Base-by-base conservation (phyloP, 306 rosid species). In the Potentilla sterilis region DNA sequence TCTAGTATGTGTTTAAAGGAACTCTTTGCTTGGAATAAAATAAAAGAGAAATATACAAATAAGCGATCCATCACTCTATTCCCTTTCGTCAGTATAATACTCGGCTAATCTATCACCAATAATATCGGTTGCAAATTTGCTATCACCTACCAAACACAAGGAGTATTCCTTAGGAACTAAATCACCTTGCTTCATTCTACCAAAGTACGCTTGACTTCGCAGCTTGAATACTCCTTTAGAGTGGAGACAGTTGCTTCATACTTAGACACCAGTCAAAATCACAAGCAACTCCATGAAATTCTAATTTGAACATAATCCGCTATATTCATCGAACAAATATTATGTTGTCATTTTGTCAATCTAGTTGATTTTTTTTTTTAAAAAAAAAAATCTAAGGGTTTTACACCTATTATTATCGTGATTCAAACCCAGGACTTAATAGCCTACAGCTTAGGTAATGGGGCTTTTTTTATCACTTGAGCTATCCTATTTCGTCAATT, bases 81-180 rank as follows among this genome's bases (percentile, higher is more conserved):
- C 66, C 37, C 4, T 28, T 1, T 1, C 5, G 40, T 59, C 66
- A 12, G 38, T 59, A 59, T 37, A 32, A 14, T 54, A 21, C 66
- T 57, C 61, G 1, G 38, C 40, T 40, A 54, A 57, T 72, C 38
- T 52, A 55, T 72, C 67, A 57, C 67, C 76, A 55, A 12, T 72
- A 4, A 15, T 52, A 28, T 55, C 52, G 43, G 76, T 22, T 72
- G 67, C 76, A 14, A 40, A 38, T 55, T 54, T 55, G 65, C 80
- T 62, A 82, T 86, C 88, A 69, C 86, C 75, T 81, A 88, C 96
- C 96, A 83, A 86, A 88, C 83, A 73, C 65, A 38, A 54, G 3
- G 15, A 22, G n/a, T 19, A 22, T 83, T 63, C 79, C 96, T 85
- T 87, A 77, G 82, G 52, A 81, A 74, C 69, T 82, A 89, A 87